These are phyloP conservation scores for Exophiala aquamarina DNA, from an alignment of 2,329 filamentous ascomycete genomes.

Conservation along the genomic window DNA sequence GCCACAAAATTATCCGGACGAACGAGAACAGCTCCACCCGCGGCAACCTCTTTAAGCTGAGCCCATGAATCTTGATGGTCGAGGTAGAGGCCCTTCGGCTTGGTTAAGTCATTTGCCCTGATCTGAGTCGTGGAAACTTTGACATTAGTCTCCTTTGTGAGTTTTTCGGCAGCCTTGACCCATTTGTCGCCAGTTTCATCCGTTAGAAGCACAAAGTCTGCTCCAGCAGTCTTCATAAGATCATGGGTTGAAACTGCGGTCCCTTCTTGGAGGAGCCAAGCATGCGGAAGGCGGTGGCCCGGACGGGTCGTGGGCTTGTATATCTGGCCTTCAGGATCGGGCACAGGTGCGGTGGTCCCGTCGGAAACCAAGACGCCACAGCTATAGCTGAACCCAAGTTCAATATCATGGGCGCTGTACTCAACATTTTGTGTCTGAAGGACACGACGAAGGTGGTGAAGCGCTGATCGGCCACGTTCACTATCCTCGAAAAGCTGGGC, in stretches of 20 bases:
- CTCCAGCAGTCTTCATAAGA: constrained; percentile 6
- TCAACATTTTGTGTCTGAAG: constrained; percentile 23
- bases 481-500: constrained; percentile 15
- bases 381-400: constrained; percentile 28
- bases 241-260: constrained; percentile 29
- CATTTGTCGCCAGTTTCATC: constrained; percentile 2
- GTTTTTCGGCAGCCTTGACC: background rate
- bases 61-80: constrained; percentile 2
- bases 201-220: constrained; percentile 2
- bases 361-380: constrained; percentile 23
- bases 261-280: constrained; percentile 24
- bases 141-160: background rate
- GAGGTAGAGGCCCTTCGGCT: background rate
- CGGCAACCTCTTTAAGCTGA: background rate
- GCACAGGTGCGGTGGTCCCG: constrained; percentile 14
- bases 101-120: background rate
- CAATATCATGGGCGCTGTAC: constrained; percentile 26
- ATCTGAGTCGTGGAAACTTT: background rate
- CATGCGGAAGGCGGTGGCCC: constrained; percentile 31
- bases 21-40: constrained; percentile 7
- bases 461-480: background rate
- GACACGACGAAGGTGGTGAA: constrained; percentile 2
- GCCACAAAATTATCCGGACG: constrained; percentile 9
- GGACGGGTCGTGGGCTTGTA: constrained; percentile 30
- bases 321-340: constrained; percentile 21